Percentiles rank a stretch among this genome's conserved stretches.
phyloP scores from a whole-genome alignment of 768 basidiomycete genomes.

The Agaricus subrufescens region DNA sequence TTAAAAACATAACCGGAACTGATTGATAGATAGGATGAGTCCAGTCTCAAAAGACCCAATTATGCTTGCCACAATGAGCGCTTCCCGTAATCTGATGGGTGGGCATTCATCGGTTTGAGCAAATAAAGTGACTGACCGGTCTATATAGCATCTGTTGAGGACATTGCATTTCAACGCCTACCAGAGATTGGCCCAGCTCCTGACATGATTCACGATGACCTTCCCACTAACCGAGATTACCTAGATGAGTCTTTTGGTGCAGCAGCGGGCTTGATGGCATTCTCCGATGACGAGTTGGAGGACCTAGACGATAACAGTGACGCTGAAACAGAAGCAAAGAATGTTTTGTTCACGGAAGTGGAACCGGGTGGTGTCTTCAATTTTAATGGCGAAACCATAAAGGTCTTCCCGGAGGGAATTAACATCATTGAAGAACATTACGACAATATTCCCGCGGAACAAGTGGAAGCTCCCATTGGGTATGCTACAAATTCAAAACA shows the following conservation, averaged over 20 bases:
- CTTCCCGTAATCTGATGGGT: slow-evolving; percentile 32
- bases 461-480: slow-evolving; percentile 39
- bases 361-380: slow-evolving; percentile 46
- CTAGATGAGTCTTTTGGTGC: slow-evolving; percentile 79
- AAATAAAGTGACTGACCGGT: neutral
- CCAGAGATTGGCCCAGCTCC: slow-evolving; percentile 77
- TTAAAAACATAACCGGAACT: neutral
- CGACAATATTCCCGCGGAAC: slow-evolving; percentile 56
- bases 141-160: slow-evolving; percentile 66
- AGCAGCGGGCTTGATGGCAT: slow-evolving; percentile 69
- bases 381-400: slow-evolving; percentile 82
- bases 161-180: slow-evolving; percentile 68
- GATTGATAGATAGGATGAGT: slow-evolving; percentile 17
- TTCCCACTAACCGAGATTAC: slow-evolving; percentile 87
- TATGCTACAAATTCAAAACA: slow-evolving; percentile 25
- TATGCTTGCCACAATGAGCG: slow-evolving; percentile 12
- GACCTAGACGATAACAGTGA: slow-evolving; percentile 49
- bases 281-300: slow-evolving; percentile 69
- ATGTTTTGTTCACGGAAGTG: slow-evolving; percentile 22
- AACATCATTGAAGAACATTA: slow-evolving; percentile 72
- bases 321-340: slow-evolving; percentile 13
- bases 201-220: slow-evolving; percentile 88
- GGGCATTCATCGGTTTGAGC: slow-evolving; percentile 7
- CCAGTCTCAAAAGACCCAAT: slow-evolving; percentile 25
- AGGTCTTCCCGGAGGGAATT: slow-evolving; percentile 62